Evolutionary conservation across 163 green algal genomes (phyloP).

Genomic region (Chlamydomonas reinhardtii): DNA sequence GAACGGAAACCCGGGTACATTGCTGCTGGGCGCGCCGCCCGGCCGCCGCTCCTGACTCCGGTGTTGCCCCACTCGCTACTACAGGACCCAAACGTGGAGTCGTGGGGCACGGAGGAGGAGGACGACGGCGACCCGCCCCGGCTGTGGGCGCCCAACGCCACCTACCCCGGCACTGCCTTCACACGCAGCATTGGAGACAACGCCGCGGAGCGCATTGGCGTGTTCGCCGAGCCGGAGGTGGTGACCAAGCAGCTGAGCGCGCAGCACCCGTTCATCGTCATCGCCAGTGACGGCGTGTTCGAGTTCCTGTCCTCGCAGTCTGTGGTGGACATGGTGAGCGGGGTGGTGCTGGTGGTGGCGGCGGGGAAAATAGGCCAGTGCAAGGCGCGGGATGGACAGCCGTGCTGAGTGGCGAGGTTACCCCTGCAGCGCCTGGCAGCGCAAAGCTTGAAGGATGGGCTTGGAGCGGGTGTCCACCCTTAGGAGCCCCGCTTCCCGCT

Average conservation of each 20-base stretch:
- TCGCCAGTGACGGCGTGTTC: slow-evolving; percentile 95
- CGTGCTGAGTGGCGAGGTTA: no score
- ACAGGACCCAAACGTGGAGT: slow-evolving; percentile 80
- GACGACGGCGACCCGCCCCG: slow-evolving; percentile 92
- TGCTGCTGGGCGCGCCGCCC: no score
- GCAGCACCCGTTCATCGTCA: slow-evolving; percentile 80
- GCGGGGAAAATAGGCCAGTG: no score
- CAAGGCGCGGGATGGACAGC: no score
- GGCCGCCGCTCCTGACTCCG: no score
- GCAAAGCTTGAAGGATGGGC: no score
- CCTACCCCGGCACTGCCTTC: slow-evolving; percentile 93
- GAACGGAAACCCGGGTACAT: no score
- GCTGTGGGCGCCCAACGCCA: slow-evolving; percentile 78
- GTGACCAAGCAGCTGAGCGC: slow-evolving; percentile 68
- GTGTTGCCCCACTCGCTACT: no score
- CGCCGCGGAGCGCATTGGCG: slow-evolving; percentile 90
- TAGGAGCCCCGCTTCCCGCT: no score
- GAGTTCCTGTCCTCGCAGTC: slow-evolving; percentile 93
- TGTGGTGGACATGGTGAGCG: slow-evolving; percentile 90
- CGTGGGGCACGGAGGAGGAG: slow-evolving; percentile 88
- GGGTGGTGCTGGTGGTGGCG: no score
- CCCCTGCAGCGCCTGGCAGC: no score
- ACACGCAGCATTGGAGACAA: slow-evolving; percentile 93
- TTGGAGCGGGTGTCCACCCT: no score
- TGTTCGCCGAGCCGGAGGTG: slow-evolving; percentile 92